These are phyloP conservation scores for Cutaneotrichosporon cavernicola DNA, from an alignment of 1,284 basidiomycete species.

Conservation along the genomic window DNA sequence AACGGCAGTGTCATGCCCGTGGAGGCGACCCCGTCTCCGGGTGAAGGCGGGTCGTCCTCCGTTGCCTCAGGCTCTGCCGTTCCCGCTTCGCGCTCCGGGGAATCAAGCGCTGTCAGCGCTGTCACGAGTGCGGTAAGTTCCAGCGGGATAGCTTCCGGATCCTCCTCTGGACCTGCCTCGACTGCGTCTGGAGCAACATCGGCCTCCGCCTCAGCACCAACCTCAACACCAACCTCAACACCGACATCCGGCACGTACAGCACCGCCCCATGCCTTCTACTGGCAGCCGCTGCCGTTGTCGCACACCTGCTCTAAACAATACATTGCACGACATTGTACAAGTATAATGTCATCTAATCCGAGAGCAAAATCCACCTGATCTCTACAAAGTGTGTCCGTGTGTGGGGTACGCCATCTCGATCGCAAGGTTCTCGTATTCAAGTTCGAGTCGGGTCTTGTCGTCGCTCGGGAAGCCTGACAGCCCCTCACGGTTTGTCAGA, in stretches of 20 bases:
- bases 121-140: background rate
- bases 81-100: background rate
- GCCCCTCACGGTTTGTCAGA: background rate
- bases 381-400: background rate
- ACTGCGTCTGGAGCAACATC: background rate
- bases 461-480: background rate
- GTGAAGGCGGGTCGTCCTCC: background rate
- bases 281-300: background rate
- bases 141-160: background rate
- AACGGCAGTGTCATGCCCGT: background rate
- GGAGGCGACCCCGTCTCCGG: background rate
- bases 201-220: background rate
- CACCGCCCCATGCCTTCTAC: background rate
- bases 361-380: background rate
- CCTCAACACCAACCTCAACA: background rate
- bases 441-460: conserved; percentile 8
- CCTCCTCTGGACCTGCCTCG: background rate
- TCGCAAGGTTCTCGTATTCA: conserved; percentile 9
- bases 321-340: conserved; percentile 4
- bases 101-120: background rate
- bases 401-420: background rate
- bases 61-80: background rate
- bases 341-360: background rate
- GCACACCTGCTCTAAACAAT: background rate
- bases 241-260: background rate